A percentile compares a stretch with the other conserved stretches of the same genome.
These are phyloP conservation scores for Psilocybe cyanescens DNA, from an alignment of 768 basidiomycete genomes.

Conservation along the genomic window DNA sequence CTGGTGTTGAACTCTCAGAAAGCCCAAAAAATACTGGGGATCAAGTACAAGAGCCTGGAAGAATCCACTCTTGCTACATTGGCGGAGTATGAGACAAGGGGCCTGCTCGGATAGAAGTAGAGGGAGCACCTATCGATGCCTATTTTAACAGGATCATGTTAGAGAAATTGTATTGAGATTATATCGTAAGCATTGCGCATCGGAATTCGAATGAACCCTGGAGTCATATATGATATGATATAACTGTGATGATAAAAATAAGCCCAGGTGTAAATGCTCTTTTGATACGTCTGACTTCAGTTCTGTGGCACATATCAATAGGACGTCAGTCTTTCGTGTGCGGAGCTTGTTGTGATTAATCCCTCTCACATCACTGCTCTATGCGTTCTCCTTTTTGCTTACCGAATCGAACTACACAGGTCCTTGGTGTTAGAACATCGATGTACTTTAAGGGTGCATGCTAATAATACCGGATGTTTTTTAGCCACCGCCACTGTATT, in stretches of 20 bases:
- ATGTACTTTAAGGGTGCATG: slow-evolving; percentile 26
- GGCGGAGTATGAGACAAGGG: slow-evolving; percentile 6
- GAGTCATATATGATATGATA: too few relatives aligned
- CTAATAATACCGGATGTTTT: too few relatives aligned
- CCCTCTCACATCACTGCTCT: slow-evolving; percentile 38
- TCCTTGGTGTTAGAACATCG: slow-evolving; percentile 19
- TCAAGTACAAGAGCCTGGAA: slow-evolving; percentile 7
- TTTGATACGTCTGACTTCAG: too few relatives aligned
- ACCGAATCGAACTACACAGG: neutral
- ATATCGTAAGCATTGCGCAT: too few relatives aligned
- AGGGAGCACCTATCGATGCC: too few relatives aligned
- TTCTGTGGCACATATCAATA: too few relatives aligned
- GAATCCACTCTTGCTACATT: slow-evolving; percentile 1
- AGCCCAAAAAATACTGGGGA: slow-evolving; percentile 10
- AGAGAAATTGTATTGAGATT: too few relatives aligned
- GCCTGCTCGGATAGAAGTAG: neutral
- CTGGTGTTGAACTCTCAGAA: slow-evolving; percentile 10
- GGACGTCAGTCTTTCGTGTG: too few relatives aligned
- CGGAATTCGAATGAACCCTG: too few relatives aligned
- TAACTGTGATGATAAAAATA: too few relatives aligned
- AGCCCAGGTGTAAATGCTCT: too few relatives aligned
- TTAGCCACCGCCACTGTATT: slow-evolving; percentile 11
- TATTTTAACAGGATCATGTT: too few relatives aligned
- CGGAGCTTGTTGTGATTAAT: slow-evolving; percentile 54
- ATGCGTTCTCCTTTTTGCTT: neutral